Evolutionary conservation across 331 rosid genomes (phyloP).

Genomic region (Erythrophleum ivorense): DNA sequence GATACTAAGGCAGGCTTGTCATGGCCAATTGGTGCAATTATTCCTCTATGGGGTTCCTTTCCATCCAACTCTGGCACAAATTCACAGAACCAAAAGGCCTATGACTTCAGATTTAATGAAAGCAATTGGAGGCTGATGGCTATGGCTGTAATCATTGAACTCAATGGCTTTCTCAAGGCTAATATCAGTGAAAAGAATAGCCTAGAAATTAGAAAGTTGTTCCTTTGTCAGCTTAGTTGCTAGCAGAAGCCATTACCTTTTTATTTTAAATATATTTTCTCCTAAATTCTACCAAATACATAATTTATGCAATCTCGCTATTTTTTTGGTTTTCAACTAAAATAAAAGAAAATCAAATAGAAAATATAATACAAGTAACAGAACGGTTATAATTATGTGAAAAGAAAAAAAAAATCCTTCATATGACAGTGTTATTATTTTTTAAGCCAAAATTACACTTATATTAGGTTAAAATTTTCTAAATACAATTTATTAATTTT

Average conservation of each 20-base stretch:
- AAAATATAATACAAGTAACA: too few relatives aligned
- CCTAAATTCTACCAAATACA: too few relatives aligned
- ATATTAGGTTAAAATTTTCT: too few relatives aligned
- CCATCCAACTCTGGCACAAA: constrained; percentile 95
- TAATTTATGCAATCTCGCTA: too few relatives aligned
- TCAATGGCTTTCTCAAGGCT: constrained; percentile 66
- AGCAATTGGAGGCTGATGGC: constrained; percentile 86
- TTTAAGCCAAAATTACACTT: too few relatives aligned
- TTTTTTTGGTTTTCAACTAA: too few relatives aligned
- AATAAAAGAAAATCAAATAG: too few relatives aligned
- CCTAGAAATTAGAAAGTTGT: constrained; percentile 77
- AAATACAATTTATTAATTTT: too few relatives aligned
- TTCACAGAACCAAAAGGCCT: constrained; percentile 93
- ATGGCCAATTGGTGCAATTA: constrained; percentile 93
- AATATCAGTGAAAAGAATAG: constrained; percentile 57
- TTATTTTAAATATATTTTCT: not conserved
- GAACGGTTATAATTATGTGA: too few relatives aligned
- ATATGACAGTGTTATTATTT: too few relatives aligned
- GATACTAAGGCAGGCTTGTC: constrained; percentile 90
- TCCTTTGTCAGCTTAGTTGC: constrained; percentile 59
- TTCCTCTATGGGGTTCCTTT: constrained; percentile 90
- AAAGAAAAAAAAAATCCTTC: too few relatives aligned
- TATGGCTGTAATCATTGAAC: constrained; percentile 79
- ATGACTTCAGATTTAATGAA: constrained; percentile 90
- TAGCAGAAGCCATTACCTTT: constrained; percentile 80